Base-by-base conservation (phyloP, 2,329 filamentous ascomycete species). In the Herpotrichia juniperi region DNA sequence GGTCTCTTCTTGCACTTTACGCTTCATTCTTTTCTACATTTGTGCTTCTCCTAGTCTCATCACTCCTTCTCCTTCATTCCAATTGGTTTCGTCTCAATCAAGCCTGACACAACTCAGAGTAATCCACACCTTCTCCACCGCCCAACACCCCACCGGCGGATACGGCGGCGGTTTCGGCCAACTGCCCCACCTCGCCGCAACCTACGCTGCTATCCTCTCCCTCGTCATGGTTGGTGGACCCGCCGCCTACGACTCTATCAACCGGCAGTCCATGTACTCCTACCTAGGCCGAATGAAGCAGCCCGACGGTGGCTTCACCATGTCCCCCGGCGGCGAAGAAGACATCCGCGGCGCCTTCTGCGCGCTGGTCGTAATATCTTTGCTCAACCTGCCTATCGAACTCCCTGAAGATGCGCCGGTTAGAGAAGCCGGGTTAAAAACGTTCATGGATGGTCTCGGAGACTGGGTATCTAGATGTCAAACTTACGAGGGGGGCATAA, bases 121-220 rank as follows among this genome's bases (percentile, higher is more conserved):
- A 52, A 78, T 90, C 45, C 83, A 86, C 54, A 97, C 93, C 6
- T 87, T 94, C 45, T 82, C 81, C 42, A 85, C 90, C 39, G 87
- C 93, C 75, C 94, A 97, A 76, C 96, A 97, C 73, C 73, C 80
- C 19, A 81, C 81, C 14, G 94, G 94, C 45, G 94, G 94, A 2
- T 96, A 96, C 72, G 94, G 92, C 46, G 94, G 93, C 57, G 93
- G 94, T n/a, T 89, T 92, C 72, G 92, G 93, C 24, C 94, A 97
- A 71, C 81, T 85, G 60, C 92, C 91, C 47, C 94, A 99, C 75
- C 83, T 94, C 61, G 94, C 94, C 51, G 88, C 90, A 42, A 91
- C 90, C 1, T 99, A 97, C 80, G 92, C 93, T 42, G 83, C 88
- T 34, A 77, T 96, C 17, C 82, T 99, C 52, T 86, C 89, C 40